Evolutionary conservation across 2,329 filamentous ascomycete genomes (phyloP).

Genomic region (Emydomyces testavorans): DNA sequence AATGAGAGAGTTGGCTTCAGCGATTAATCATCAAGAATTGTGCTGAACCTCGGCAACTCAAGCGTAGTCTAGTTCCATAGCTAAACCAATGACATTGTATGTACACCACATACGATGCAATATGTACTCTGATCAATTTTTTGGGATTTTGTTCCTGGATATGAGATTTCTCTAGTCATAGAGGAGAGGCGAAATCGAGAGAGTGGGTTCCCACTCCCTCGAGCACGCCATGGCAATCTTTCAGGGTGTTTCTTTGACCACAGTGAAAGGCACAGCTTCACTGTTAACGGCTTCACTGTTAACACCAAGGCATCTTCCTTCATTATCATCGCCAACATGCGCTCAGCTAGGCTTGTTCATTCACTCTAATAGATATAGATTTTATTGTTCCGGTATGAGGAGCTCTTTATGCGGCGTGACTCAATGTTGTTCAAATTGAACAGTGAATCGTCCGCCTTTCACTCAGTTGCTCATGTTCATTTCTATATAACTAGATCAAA

Average conservation of each 20-base stretch:
- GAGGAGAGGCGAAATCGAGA: neutral
- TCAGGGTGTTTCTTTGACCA: neutral
- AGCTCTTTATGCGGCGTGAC: neutral
- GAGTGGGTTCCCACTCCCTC: conserved; percentile 2
- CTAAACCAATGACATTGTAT: neutral
- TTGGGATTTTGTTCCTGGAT: conserved; percentile 2
- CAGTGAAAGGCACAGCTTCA: neutral
- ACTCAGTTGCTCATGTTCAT: neutral
- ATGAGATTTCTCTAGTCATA: neutral
- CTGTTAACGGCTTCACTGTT: neutral
- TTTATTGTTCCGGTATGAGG: conserved; percentile 9
- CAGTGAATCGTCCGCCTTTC: too few relatives aligned
- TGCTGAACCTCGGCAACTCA: conserved; percentile 3
- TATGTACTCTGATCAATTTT: too few relatives aligned
- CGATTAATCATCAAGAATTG: too few relatives aligned
- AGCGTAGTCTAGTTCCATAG: too few relatives aligned
- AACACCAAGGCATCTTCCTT: neutral
- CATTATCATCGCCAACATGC: neutral
- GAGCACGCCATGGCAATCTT: conserved; percentile 3
- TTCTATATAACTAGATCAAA: conserved; percentile 6
- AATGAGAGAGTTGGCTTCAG: too few relatives aligned
- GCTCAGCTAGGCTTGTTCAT: neutral
- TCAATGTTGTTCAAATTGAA: neutral
- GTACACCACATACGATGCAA: neutral
- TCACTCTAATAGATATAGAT: neutral